Conservation (phyloP, 2,329 filamentous ascomycete genomes). For the Scedosporium minutisporum region DNA sequence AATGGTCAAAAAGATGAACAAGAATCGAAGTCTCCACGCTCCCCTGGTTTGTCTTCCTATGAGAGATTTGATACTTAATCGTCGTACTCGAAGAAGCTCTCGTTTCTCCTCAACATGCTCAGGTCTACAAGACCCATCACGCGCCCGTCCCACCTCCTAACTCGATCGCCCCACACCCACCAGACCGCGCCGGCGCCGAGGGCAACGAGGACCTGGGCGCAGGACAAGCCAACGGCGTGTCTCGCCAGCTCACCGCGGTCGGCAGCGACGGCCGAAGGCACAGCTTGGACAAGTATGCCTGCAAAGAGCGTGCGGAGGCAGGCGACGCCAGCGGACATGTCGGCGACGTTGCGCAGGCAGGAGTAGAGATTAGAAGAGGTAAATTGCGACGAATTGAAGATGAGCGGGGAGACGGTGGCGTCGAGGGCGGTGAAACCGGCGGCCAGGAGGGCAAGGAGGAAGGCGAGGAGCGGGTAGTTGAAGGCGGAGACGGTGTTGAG, state of each 20-base stretch:
- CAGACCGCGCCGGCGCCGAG: constrained; percentile 24
- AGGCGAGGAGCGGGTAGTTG: constrained; percentile 29
- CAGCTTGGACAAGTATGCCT: constrained; percentile 29
- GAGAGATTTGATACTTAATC: constrained; percentile 9
- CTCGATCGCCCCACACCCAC: constrained; percentile 30
- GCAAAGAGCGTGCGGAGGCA: constrained; percentile 30
- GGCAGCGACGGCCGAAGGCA: constrained; percentile 14
- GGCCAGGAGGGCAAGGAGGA: constrained; percentile 38
- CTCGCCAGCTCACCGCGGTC: constrained; percentile 23
- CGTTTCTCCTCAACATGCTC: constrained; percentile 29
- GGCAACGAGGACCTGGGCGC: constrained; percentile 30
- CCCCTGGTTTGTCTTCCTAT: background rate
- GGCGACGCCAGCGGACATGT: constrained; percentile 36
- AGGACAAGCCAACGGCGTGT: constrained; percentile 30
- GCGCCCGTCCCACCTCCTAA: constrained; percentile 33
- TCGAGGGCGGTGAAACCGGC: constrained; percentile 31
- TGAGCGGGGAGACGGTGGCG: constrained; percentile 28
- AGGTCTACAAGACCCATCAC: constrained; percentile 38
- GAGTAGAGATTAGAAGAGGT: constrained; percentile 36
- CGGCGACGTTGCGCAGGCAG: constrained; percentile 33
- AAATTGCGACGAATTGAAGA: constrained; percentile 38
- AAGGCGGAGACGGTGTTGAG: constrained; percentile 10
- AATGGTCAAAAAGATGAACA: background rate
- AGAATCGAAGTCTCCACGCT: background rate
- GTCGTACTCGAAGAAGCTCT: constrained; percentile 37